Conservation (phyloP, 164 flowering plant species). For the Nelumbo lutea region DNA sequence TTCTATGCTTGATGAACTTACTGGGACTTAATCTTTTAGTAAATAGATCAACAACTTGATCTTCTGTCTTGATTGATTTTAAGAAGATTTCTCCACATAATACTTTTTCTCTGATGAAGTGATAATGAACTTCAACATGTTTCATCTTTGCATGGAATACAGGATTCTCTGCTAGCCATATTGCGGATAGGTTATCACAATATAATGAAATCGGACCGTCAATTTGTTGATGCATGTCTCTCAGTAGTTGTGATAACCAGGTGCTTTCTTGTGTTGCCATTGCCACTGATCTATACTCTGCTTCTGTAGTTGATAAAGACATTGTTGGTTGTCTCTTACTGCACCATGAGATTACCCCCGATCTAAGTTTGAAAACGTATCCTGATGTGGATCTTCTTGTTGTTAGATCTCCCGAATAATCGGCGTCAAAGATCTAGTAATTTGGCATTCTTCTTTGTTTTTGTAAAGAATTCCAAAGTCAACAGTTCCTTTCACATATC, state of each 20-base stretch:
- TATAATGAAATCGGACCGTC: conserved; percentile 12
- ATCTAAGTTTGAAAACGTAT: background rate
- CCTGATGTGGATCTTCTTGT: conserved; percentile 4
- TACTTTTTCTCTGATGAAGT: no score
- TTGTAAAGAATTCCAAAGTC: conserved; percentile 3
- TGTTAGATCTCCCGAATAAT: background rate
- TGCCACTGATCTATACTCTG: background rate
- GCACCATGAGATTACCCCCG: conserved; percentile 15
- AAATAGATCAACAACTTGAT: no score
- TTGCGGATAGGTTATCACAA: conserved; percentile 12
- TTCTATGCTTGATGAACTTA: no score
- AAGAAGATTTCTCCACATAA: no score
- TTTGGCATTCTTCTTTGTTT: background rate
- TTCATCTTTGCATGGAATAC: conserved; percentile 7
- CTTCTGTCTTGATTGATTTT: no score
- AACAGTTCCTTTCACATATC: conserved; percentile 16
- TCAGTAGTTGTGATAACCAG: conserved; percentile 15
- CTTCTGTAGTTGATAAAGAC: conserved; percentile 9
- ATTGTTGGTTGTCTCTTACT: conserved; percentile 22
- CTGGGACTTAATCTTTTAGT: no score
- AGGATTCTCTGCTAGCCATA: conserved; percentile 22
- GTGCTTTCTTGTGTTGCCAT: conserved; percentile 12
- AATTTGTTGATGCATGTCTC: conserved; percentile 16
- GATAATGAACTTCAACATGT: no score
- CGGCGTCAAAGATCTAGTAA: no score